Percentiles rank a stretch among this genome's conserved stretches.
Conservation (phyloP, 2,329 filamentous ascomycete species). For the Paecilomyces dactylethromorphus region DNA sequence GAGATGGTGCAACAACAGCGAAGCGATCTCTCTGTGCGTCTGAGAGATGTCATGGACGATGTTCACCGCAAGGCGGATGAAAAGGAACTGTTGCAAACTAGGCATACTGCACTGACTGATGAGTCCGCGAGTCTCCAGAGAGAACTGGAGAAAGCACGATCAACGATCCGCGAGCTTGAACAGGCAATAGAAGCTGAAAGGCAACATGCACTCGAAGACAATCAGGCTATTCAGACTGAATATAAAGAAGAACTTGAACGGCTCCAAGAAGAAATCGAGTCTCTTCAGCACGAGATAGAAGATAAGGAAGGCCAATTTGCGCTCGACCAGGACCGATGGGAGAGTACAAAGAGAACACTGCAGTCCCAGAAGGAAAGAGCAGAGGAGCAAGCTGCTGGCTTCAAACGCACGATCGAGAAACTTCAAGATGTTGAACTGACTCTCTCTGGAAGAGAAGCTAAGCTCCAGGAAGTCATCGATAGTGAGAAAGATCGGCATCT, state of each 20-base stretch:
- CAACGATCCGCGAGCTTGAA: slow-evolving; percentile 42
- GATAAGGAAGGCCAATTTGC: slow-evolving; percentile 66
- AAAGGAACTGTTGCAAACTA: slow-evolving; percentile 62
- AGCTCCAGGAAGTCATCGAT: slow-evolving; percentile 60
- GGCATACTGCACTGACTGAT: slow-evolving; percentile 59
- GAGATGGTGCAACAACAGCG: slow-evolving; percentile 41
- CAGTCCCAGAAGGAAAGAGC: slow-evolving; percentile 60
- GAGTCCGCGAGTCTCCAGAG: slow-evolving; percentile 63
- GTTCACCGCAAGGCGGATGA: slow-evolving; percentile 53
- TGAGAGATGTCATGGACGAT: slow-evolving; percentile 55
- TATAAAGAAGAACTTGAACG: slow-evolving; percentile 51
- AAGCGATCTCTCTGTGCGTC: slow-evolving; percentile 34
- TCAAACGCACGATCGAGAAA: slow-evolving; percentile 65
- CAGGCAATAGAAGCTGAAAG: slow-evolving; percentile 47
- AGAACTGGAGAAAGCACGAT: slow-evolving; percentile 49
- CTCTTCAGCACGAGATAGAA: slow-evolving; percentile 58
- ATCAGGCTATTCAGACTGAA: slow-evolving; percentile 52
- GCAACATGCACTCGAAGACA: slow-evolving; percentile 53
- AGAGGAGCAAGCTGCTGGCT: slow-evolving; percentile 59
- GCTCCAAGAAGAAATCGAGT: slow-evolving; percentile 51
- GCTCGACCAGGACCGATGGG: slow-evolving; percentile 67
- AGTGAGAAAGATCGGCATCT: slow-evolving; percentile 66
- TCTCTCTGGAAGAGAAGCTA: slow-evolving; percentile 61
- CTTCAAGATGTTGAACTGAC: slow-evolving; percentile 62
- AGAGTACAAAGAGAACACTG: slow-evolving; percentile 57